Conservation (phyloP, 2,329 filamentous ascomycete species). For the Geosmithia flava region DNA sequence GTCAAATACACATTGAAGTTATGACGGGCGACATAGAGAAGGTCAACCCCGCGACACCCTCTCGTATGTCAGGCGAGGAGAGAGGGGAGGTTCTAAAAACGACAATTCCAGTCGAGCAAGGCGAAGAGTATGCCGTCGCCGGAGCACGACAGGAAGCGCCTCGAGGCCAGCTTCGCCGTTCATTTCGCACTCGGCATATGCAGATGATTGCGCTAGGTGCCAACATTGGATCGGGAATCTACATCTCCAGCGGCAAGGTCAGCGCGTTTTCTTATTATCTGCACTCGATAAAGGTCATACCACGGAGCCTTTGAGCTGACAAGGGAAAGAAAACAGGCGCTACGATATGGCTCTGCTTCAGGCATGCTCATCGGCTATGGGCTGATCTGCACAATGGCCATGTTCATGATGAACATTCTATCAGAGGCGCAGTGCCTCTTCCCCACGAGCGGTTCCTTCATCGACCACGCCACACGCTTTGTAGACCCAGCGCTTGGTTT, state of each 20-base stretch:
- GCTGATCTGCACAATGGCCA: conserved; percentile 41
- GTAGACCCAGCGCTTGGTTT: conserved; percentile 42
- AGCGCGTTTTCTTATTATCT: conserved; percentile 23
- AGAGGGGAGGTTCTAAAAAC: neutral
- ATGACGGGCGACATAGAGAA: neutral
- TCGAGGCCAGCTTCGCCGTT: neutral
- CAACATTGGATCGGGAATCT: conserved; percentile 48
- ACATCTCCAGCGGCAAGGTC: conserved; percentile 53
- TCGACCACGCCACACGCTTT: conserved; percentile 48
- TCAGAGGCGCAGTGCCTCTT: conserved; percentile 48
- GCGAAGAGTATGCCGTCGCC: neutral
- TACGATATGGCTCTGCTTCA: neutral
- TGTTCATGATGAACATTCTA: conserved; percentile 38
- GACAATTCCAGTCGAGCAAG: neutral
- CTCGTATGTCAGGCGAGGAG: neutral
- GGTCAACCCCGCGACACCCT: neutral
- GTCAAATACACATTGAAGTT: neutral
- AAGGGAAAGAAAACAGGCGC: conserved; percentile 7
- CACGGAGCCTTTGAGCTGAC: conserved; percentile 34
- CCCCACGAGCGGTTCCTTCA: conserved; percentile 50
- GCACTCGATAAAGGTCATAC: no score
- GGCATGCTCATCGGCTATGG: conserved; percentile 32
- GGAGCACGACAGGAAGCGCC: neutral
- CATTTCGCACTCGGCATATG: neutral
- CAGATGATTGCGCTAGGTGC: conserved; percentile 38